Evolutionary conservation across 495 filamentous ascomycete genomes (phyloP), one percentile per base, ranked within the genome.

Genomic region (Rhizodiscina lignyota): DNA sequence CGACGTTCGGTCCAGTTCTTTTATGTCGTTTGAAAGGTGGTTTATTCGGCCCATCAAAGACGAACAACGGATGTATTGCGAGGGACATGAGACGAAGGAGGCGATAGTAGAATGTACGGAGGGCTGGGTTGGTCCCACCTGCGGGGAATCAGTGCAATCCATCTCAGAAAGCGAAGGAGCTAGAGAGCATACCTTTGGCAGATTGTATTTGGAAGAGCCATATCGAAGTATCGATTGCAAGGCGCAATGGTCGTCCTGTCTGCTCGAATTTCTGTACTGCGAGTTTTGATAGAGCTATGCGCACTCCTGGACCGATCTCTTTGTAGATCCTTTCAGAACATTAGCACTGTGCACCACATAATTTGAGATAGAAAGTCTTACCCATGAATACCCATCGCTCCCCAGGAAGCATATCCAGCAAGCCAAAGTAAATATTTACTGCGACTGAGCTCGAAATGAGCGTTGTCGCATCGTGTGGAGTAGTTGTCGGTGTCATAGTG

Each of bases 151-250:
- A 30, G 36, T 35, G n/a, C 22, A 13, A 34, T 23, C 31, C 35
- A 34, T 36, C 32, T 21, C 18, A 8, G 17, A 10, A 18, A 32
- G 35, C 18, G 18, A 29, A 12, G 30, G 16, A 23, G 15, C 13
- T 28, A 29, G 1, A 43, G 45, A 33, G 6, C 24, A 27, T 47
- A 68, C 68, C 85, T 54, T 77, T 70, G 13, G 80, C 77, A 5
- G 83, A 74, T 44, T 91, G 85, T 5, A 77, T 75, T 48, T 99
- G 89, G 48, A 94, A 96, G 17, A 93, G 76, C 91, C 91, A 99
- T 52, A 99, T 94, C 0, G 84, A 84, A 40, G 89, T 79, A 52
- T 99, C 91, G 34, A 99, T 82, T 15, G 91, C 91, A 19, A 99
- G 63, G 11, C 85, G 74, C 4, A 96, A 62, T 0, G 89, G 84